Evolutionary conservation across 441 rosid species (phyloP).

Genomic region (Populus hybrid): DNA sequence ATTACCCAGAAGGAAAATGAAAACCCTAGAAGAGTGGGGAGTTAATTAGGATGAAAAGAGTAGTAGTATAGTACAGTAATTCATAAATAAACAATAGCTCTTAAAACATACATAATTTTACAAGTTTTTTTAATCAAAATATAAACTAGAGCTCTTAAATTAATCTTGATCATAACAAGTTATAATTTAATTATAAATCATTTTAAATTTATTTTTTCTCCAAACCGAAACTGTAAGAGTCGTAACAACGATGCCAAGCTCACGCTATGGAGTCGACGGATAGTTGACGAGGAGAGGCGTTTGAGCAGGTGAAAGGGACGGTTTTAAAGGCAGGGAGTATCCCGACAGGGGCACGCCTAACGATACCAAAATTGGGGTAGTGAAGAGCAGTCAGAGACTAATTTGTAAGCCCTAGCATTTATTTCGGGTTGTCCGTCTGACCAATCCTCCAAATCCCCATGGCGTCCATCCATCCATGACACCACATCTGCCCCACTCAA

Average conservation of each 20-base stretch:
- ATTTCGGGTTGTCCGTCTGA: conserved; percentile 43
- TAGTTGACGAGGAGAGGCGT: not conserved
- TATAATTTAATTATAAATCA: too few relatives aligned
- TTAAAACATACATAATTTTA: too few relatives aligned
- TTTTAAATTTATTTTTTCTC: too few relatives aligned
- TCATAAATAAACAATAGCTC: too few relatives aligned
- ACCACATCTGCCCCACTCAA: conserved; percentile 23
- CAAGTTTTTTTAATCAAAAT: too few relatives aligned
- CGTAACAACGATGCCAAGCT: too few relatives aligned
- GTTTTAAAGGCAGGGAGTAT: conserved; percentile 25
- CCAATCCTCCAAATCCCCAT: conserved; percentile 13
- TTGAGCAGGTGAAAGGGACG: conserved; percentile 17
- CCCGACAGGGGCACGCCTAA: conserved; percentile 28
- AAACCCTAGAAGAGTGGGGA: not conserved
- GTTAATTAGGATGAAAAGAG: not conserved
- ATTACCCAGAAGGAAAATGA: not conserved
- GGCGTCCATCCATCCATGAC: not conserved
- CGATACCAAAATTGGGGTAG: conserved; percentile 8
- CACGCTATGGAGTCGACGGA: not conserved
- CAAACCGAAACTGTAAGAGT: too few relatives aligned
- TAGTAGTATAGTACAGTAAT: not conserved
- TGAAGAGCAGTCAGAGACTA: not conserved
- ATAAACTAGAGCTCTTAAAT: too few relatives aligned
- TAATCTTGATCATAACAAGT: too few relatives aligned
- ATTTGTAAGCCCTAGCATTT: conserved; percentile 26